Percentiles rank a stretch among this genome's conserved stretches.
Conservation (phyloP, 257 asterid species). For the Fraxinus anomala region DNA sequence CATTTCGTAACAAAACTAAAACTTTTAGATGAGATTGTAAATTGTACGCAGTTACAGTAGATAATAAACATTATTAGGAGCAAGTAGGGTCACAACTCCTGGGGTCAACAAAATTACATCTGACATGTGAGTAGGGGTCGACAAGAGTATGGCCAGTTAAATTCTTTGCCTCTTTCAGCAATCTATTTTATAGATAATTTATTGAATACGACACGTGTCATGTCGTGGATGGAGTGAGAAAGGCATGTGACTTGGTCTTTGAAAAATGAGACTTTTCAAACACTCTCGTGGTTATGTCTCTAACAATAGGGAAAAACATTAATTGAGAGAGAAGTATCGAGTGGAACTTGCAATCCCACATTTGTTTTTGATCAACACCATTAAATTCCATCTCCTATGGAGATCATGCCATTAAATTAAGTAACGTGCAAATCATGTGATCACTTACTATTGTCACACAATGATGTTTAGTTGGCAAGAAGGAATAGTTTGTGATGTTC, state of each 20-base stretch:
- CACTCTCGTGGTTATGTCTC: slow-evolving; percentile 79
- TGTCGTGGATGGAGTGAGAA: slow-evolving; percentile 37
- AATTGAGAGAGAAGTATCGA: slow-evolving; percentile 31
- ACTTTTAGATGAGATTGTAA: neutral
- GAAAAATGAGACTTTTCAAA: slow-evolving; percentile 38
- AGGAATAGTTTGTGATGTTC: neutral
- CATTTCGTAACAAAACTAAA: too few species aligned
- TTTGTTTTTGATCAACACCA: slow-evolving; percentile 10
- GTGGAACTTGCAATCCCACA: slow-evolving; percentile 32
- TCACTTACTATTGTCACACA: slow-evolving; percentile 29
- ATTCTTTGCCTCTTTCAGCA: slow-evolving; percentile 46
- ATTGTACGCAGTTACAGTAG: neutral
- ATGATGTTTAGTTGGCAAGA: neutral
- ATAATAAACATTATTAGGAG: neutral
- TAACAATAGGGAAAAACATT: slow-evolving; percentile 54
- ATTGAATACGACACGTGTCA: slow-evolving; percentile 54
- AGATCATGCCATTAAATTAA: slow-evolving; percentile 14
- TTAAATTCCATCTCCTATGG: neutral
- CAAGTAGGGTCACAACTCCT: neutral
- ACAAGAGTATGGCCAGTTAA: slow-evolving; percentile 53
- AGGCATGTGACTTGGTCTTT: slow-evolving; percentile 65
- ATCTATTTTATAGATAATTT: slow-evolving; percentile 40
- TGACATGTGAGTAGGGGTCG: slow-evolving; percentile 56
- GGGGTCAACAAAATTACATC: slow-evolving; percentile 26
- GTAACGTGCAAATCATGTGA: slow-evolving; percentile 39